These are phyloP conservation scores for Colletotrichum sp. DNA, from an alignment of 2,329 filamentous ascomycete species.

Conservation along the genomic window DNA sequence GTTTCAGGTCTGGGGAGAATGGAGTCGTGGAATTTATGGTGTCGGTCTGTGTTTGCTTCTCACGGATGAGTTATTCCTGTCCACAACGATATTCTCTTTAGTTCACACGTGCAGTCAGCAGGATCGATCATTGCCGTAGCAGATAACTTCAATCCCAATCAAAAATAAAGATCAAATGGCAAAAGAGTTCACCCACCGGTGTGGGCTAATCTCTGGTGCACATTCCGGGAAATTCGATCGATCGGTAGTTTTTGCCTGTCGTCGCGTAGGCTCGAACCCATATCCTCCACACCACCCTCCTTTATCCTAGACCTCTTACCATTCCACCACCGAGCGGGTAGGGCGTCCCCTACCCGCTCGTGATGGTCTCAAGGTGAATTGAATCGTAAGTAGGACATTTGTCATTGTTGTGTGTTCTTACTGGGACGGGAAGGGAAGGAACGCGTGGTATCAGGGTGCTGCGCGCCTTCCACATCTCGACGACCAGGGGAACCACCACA, in stretches of 20 bases:
- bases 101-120: no score
- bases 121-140: background rate
- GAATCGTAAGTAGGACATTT: background rate
- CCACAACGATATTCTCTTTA: no score
- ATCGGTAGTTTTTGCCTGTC: background rate
- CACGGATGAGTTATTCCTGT: background rate
- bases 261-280: background rate
- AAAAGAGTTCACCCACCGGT: background rate
- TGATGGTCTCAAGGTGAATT: background rate
- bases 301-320: background rate
- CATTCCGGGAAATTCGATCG: background rate
- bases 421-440: background rate
- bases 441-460: background rate
- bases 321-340: background rate
- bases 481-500: background rate
- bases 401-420: background rate
- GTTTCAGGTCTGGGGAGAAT: rapidly evolving
- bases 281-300: background rate
- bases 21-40: background rate
- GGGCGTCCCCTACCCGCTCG: background rate
- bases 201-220: background rate
- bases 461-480: background rate
- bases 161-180: background rate
- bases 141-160: background rate
- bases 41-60: background rate